phyloP scores from a whole-genome alignment of 352 stramenopile species.

The Globisporangium echinulatum region DNA sequence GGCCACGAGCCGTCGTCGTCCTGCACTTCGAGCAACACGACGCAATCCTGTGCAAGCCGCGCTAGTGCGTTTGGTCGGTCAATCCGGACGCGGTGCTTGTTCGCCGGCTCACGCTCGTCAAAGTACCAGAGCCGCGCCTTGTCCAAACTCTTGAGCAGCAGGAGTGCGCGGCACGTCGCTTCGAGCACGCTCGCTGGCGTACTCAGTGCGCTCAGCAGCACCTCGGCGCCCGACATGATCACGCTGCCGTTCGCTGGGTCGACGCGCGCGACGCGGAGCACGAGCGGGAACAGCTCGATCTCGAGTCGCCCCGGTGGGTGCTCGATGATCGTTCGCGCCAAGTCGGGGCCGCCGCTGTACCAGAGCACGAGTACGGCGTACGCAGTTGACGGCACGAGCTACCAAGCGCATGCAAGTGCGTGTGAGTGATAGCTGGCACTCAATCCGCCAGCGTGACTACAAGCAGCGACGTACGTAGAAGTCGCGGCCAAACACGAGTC shows the following conservation, averaged over 20 bases:
- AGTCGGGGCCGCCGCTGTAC: constrained; percentile 73
- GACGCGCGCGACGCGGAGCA: constrained; percentile 71
- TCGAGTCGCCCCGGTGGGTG: constrained; percentile 30
- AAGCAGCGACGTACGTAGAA: constrained; percentile 59
- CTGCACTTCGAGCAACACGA: constrained; percentile 80
- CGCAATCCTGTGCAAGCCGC: constrained; percentile 63
- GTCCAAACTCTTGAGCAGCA: constrained; percentile 59
- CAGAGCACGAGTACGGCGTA: constrained; percentile 66
- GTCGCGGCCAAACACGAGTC: constrained; percentile 60
- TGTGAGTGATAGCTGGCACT: neutral
- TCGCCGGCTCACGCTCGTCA: constrained; percentile 54
- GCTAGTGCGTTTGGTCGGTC: constrained; percentile 41
- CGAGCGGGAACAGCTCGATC: constrained; percentile 75
- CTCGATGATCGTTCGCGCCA: constrained; percentile 50
- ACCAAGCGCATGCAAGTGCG: constrained; percentile 2
- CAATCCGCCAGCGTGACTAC: neutral
- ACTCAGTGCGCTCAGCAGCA: constrained; percentile 60
- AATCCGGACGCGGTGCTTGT: constrained; percentile 56
- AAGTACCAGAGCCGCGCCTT: constrained; percentile 83
- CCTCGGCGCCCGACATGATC: constrained; percentile 76
- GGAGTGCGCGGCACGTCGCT: constrained; percentile 65
- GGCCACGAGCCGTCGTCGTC: constrained; percentile 83
- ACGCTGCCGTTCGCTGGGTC: constrained; percentile 59
- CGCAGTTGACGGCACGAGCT: constrained; percentile 65
- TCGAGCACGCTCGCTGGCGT: constrained; percentile 55